phyloP scores from a whole-genome alignment of 352 stramenopile species.

The Phytophthora ohioensis region DNA sequence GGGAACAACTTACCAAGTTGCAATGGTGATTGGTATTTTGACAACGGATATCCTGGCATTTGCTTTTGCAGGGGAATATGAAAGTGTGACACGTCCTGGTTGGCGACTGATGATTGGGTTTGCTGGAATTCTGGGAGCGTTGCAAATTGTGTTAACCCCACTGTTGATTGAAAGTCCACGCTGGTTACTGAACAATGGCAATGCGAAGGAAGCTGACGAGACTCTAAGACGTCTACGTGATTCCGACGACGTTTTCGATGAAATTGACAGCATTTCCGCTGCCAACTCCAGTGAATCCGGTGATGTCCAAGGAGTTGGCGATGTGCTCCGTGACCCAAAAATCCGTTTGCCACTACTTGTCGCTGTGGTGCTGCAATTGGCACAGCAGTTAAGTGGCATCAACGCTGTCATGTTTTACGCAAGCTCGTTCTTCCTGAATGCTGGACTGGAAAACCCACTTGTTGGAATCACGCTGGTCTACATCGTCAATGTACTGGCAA shows the following conservation, averaged over 20 bases:
- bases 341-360: constrained; percentile 70
- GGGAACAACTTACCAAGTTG: constrained; percentile 75
- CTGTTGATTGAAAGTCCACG: constrained; percentile 74
- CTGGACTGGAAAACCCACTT: constrained; percentile 66
- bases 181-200: constrained; percentile 72
- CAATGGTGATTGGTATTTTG: constrained; percentile 70
- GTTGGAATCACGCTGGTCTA: constrained; percentile 71
- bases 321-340: constrained; percentile 57
- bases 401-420: constrained; percentile 88
- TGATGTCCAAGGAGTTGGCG: constrained; percentile 54
- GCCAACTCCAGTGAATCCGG: constrained; percentile 67
- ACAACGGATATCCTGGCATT: constrained; percentile 58
- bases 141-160: constrained; percentile 60
- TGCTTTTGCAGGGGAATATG: constrained; percentile 58
- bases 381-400: constrained; percentile 77
- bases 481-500: constrained; percentile 75
- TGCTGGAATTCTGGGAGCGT: constrained; percentile 55
- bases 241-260: constrained; percentile 65
- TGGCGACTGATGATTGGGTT: constrained; percentile 79
- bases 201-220: constrained; percentile 57
- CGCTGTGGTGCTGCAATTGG: constrained; percentile 70
- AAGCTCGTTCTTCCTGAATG: constrained; percentile 74
- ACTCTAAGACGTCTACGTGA: constrained; percentile 62
- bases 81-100: constrained; percentile 53
- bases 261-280: constrained; percentile 75